phyloP scores from a whole-genome alignment of 495 filamentous ascomycete species.

The Trichoderma virens region DNA sequence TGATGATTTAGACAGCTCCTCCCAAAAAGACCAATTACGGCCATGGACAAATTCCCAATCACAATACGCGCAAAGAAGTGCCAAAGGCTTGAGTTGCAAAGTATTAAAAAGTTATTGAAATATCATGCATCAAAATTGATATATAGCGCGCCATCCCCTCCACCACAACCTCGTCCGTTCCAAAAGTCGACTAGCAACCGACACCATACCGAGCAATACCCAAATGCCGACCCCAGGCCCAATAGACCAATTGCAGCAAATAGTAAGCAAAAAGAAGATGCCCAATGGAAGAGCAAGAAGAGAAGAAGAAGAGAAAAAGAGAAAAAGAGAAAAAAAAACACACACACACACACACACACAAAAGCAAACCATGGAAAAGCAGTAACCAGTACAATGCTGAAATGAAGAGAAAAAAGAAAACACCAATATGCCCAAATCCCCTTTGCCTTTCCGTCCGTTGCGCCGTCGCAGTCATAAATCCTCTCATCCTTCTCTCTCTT shows the following conservation, averaged over 20 bases:
- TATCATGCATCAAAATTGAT: neutral
- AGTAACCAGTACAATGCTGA: constrained; percentile 6
- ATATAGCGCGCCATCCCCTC: neutral
- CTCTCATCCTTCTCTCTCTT: neutral
- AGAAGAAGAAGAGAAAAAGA: neutral
- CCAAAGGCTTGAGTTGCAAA: too few species aligned
- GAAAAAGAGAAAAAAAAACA: neutral
- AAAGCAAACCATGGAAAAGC: neutral
- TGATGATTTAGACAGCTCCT: too few species aligned
- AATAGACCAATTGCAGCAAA: neutral
- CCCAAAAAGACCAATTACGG: too few species aligned
- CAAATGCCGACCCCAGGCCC: neutral
- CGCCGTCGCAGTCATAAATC: neutral
- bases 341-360: too few species aligned
- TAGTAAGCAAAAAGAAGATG: neutral
- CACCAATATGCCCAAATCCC: neutral
- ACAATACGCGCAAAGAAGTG: too few species aligned
- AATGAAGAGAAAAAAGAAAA: neutral
- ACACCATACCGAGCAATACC: neutral
- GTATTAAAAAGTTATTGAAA: neutral
- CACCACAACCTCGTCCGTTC: neutral
- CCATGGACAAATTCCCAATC: too few species aligned
- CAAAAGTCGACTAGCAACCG: neutral
- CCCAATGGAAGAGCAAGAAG: neutral
- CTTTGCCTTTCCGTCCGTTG: constrained; percentile 2